phyloP scores from a whole-genome alignment of 371 early-diverging fungal genomes.

The Syncephalastrum sp. region DNA sequence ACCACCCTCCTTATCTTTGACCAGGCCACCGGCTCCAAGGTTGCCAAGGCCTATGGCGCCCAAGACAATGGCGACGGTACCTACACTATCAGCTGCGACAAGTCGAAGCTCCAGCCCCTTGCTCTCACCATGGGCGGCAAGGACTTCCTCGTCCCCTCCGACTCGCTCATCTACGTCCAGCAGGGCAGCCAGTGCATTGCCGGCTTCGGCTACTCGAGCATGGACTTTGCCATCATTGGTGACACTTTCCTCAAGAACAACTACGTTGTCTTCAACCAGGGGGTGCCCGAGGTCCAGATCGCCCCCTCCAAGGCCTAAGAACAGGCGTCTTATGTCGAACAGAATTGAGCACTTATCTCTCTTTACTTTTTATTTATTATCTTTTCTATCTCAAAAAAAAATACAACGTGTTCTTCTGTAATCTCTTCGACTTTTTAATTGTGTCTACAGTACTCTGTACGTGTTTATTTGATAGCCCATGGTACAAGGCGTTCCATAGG shows the following conservation, averaged over 20 bases:
- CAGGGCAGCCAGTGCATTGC: slow-evolving; percentile 16
- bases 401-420: too few species aligned
- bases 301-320: slow-evolving; percentile 22
- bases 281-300: slow-evolving; percentile 22
- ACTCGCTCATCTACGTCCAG: slow-evolving; percentile 20
- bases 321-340: too few species aligned
- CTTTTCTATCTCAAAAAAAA: too few species aligned
- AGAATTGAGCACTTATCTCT: too few species aligned
- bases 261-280: slow-evolving; percentile 31
- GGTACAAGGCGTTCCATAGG: too few species aligned
- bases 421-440: too few species aligned
- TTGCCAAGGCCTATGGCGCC: slow-evolving; percentile 21
- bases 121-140: slow-evolving; percentile 19
- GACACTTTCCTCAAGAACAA: slow-evolving; percentile 51
- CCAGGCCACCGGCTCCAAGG: slow-evolving; percentile 10
- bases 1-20: slow-evolving; percentile 27
- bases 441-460: too few species aligned
- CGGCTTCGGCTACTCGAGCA: slow-evolving; percentile 25
- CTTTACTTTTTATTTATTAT: too few species aligned
- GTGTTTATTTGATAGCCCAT: too few species aligned
- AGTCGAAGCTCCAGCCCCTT: slow-evolving; percentile 19
- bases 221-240: slow-evolving; percentile 30
- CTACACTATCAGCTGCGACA: slow-evolving; percentile 26
- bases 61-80: slow-evolving; percentile 25
- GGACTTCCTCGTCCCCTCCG: slow-evolving; percentile 19